A percentile compares a stretch with the other conserved stretches of the same genome.
phyloP scores from a whole-genome alignment of 2,329 filamentous ascomycete genomes.

The Xylaria sp. region DNA sequence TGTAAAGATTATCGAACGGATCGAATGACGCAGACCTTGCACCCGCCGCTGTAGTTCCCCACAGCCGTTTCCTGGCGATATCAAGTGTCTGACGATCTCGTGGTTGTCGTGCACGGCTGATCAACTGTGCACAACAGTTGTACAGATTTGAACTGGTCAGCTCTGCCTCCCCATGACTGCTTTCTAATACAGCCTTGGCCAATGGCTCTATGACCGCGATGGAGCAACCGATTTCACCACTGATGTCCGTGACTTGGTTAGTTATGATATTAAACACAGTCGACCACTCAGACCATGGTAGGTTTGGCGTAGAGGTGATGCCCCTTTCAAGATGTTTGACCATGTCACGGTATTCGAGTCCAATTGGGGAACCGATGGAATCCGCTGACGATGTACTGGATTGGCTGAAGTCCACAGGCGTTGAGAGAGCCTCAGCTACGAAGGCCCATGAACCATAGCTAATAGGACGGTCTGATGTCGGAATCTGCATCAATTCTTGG shows the following conservation, averaged over 20 bases:
- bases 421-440: constrained; percentile 42
- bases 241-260: constrained; percentile 53
- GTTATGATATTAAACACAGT: constrained; percentile 54
- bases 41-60: constrained; percentile 48
- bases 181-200: constrained; percentile 49
- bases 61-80: constrained; percentile 58
- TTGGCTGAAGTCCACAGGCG: constrained; percentile 39
- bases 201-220: constrained; percentile 67
- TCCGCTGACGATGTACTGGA: constrained; percentile 35
- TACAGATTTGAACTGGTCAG: constrained; percentile 28
- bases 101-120: constrained; percentile 48
- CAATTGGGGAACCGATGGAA: constrained; percentile 44
- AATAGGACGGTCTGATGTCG: constrained; percentile 41
- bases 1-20: constrained; percentile 63
- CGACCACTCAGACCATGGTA: constrained; percentile 45
- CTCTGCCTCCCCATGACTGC: constrained; percentile 20
- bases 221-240: constrained; percentile 62
- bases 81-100: constrained; percentile 60
- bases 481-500: constrained; percentile 46
- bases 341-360: constrained; percentile 65
- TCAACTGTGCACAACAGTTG: constrained; percentile 38
- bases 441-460: constrained; percentile 50
- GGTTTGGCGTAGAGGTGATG: constrained; percentile 43
- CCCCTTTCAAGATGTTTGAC: constrained; percentile 63
- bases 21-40: constrained; percentile 45